A percentile compares a stretch with the other conserved stretches of the same genome.
phyloP scores from a whole-genome alignment of 441 rosid species.

The Bruguiera hainesii region DNA sequence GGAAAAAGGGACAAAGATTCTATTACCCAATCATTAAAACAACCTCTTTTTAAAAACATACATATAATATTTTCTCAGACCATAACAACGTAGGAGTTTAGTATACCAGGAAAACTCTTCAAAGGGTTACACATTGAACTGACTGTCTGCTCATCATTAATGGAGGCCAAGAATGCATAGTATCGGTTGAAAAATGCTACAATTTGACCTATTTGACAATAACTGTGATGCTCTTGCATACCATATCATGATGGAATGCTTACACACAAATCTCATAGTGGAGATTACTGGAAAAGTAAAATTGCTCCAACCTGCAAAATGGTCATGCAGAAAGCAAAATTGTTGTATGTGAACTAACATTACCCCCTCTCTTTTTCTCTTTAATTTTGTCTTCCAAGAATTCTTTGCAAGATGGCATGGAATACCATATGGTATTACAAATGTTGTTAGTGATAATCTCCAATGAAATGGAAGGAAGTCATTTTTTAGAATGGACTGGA shows the following conservation, averaged over 20 bases:
- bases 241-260: conserved; percentile 1
- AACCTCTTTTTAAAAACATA: too few relatives aligned
- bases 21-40: too few relatives aligned
- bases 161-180: conserved; percentile 53
- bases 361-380: too few relatives aligned
- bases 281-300: background rate
- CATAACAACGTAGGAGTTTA: too few relatives aligned
- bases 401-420: background rate
- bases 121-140: background rate
- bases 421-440: conserved; percentile 19
- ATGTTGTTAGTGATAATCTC: conserved; percentile 4
- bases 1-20: too few relatives aligned
- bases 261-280: conserved; percentile 10
- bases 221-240: conserved; percentile 6
- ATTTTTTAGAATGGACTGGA: background rate
- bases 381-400: too few relatives aligned
- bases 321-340: too few relatives aligned
- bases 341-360: too few relatives aligned
- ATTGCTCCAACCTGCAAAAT: too few relatives aligned
- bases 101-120: background rate
- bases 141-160: background rate
- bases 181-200: too few relatives aligned
- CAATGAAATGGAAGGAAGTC: conserved; percentile 11
- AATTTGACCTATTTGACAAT: too few relatives aligned
- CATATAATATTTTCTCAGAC: too few relatives aligned